Percentiles rank a stretch among this genome's conserved stretches.
Conservation (phyloP, 2,329 filamentous ascomycete genomes). For the Fusarium pseudonygamai region DNA sequence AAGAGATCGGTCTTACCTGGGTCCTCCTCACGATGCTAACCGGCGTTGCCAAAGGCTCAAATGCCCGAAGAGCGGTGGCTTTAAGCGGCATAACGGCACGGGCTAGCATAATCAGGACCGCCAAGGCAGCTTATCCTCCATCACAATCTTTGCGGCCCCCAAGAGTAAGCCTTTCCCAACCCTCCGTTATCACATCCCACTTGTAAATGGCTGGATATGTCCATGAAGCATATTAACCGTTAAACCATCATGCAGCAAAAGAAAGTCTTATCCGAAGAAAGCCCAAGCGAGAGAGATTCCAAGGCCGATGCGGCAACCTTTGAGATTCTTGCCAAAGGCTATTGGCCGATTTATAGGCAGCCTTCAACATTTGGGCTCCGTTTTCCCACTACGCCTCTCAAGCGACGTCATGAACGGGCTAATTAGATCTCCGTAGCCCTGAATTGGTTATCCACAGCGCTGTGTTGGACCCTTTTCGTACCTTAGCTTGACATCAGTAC, state of each 20-base stretch:
- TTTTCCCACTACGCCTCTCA: not conserved
- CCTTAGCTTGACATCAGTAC: not conserved
- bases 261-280: rapidly evolving
- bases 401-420: not conserved
- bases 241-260: rapidly evolving
- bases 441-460: rapidly evolving
- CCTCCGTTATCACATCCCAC: rapidly evolving
- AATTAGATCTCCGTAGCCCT: not conserved
- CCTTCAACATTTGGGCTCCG: not conserved
- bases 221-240: not conserved
- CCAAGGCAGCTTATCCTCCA: too few relatives aligned
- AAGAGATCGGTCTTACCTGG: not conserved
- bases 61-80: not conserved
- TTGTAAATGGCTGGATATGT: rapidly evolving
- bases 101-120: rapidly evolving
- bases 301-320: not conserved
- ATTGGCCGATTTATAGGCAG: not conserved
- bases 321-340: rapidly evolving
- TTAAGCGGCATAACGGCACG: not conserved
- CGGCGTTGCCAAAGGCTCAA: rapidly evolving
- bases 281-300: rapidly evolving
- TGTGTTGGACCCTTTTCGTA: rapidly evolving
- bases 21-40: not conserved
- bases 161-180: not conserved
- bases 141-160: too few relatives aligned